Evolutionary conservation across 2,329 filamentous ascomycete genomes (phyloP).

Genomic region (Alternaria incomplexa): DNA sequence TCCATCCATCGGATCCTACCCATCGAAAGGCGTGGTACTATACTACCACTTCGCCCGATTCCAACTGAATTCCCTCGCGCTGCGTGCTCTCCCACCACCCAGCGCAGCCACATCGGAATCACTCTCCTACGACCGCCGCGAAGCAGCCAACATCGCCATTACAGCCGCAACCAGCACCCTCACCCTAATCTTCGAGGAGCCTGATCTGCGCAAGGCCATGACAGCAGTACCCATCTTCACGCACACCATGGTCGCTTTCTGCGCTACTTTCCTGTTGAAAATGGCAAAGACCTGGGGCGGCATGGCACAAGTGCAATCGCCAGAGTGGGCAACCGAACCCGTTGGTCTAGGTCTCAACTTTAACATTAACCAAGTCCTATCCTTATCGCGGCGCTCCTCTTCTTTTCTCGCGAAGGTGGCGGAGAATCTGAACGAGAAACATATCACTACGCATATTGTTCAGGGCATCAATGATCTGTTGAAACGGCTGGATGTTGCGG

Average conservation of each 20-base stretch:
- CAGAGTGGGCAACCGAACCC: conserved; percentile 33
- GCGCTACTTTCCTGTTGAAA: conserved; percentile 59
- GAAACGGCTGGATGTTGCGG: conserved; percentile 30
- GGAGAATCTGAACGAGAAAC: conserved; percentile 38
- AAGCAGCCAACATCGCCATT: conserved; percentile 51
- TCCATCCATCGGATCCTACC: conserved; percentile 41
- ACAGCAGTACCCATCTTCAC: conserved; percentile 58
- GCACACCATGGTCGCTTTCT: conserved; percentile 61
- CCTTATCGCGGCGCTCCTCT: conserved; percentile 32
- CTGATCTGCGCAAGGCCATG: conserved; percentile 52
- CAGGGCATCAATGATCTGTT: conserved; percentile 37
- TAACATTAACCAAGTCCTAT: conserved; percentile 38
- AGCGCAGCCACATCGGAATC: conserved; percentile 54
- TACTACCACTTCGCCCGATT: conserved; percentile 63
- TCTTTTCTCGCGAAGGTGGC: conserved; percentile 36
- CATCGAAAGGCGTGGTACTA: conserved; percentile 58
- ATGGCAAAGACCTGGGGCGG: conserved; percentile 55
- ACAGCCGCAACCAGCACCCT: conserved; percentile 56
- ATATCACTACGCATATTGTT: conserved; percentile 38
- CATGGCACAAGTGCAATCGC: conserved; percentile 37
- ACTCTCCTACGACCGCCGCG: conserved; percentile 52
- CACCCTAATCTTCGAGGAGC: conserved; percentile 54
- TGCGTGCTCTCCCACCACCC: conserved; percentile 51
- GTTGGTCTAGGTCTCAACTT: conserved; percentile 39
- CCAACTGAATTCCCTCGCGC: conserved; percentile 57